A percentile compares a stretch with the other conserved stretches of the same genome.
Conservation (phyloP, 1,139 yeast species). For the Candida sp. region DNA sequence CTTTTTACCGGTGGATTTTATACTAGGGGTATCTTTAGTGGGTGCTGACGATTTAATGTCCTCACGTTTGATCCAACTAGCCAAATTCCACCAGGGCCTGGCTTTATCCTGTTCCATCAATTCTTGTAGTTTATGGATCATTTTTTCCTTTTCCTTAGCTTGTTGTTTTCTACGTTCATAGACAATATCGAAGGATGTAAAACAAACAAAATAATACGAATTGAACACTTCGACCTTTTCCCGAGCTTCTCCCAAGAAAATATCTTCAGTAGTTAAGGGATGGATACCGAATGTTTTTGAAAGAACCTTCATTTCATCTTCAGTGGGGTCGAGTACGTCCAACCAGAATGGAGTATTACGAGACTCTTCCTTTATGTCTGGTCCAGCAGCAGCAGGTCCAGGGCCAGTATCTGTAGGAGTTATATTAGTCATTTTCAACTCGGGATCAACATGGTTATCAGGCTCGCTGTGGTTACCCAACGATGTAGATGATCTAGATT, state of each 20-base stretch:
- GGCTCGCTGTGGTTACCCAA: slow-evolving; percentile 4
- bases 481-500: slow-evolving; percentile 10
- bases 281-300: slow-evolving; percentile 93
- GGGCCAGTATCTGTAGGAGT: neutral
- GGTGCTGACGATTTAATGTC: slow-evolving; percentile 3
- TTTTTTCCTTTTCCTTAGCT: slow-evolving; percentile 42
- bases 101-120: slow-evolving; percentile 22
- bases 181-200: slow-evolving; percentile 86
- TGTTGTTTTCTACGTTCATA: slow-evolving; percentile 61
- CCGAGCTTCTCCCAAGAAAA: slow-evolving; percentile 88
- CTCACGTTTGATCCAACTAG: slow-evolving; percentile 9
- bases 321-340: slow-evolving; percentile 90
- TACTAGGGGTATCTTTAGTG: slow-evolving; percentile 2
- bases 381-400: neutral
- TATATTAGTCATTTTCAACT: neutral
- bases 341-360: slow-evolving; percentile 71
- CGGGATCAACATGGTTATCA: neutral
- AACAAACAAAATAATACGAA: slow-evolving; percentile 88
- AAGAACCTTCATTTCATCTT: slow-evolving; percentile 92
- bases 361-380: neutral
- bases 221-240: slow-evolving; percentile 93
- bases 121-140: slow-evolving; percentile 37
- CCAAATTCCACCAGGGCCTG: slow-evolving; percentile 3
- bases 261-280: slow-evolving; percentile 95
- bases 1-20: slow-evolving; percentile 27